Percentiles rank a stretch among this genome's conserved stretches.
Evolutionary conservation across 2,329 filamentous ascomycete genomes (phyloP).

Genomic region (Fusarium continuum): DNA sequence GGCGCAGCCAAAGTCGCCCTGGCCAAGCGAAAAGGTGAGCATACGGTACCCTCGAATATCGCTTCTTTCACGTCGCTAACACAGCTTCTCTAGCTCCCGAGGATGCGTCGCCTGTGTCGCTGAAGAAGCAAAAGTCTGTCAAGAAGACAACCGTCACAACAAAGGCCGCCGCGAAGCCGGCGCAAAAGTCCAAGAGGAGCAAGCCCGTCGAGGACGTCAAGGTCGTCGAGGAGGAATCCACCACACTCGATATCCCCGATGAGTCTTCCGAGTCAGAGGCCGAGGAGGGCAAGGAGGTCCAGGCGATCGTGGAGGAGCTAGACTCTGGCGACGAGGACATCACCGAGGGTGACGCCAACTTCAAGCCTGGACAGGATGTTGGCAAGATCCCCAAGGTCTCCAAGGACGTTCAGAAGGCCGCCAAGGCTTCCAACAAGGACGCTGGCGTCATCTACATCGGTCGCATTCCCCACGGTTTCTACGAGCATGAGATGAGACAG

Average conservation of each 20-base stretch:
- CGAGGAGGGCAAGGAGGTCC: slow-evolving; percentile 54
- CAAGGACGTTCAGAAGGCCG: slow-evolving; percentile 56
- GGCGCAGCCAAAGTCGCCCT: slow-evolving; percentile 47
- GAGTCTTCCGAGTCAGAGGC: slow-evolving; percentile 50
- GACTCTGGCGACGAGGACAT: slow-evolving; percentile 57
- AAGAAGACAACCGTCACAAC: slow-evolving; percentile 42
- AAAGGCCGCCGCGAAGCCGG: slow-evolving; percentile 48
- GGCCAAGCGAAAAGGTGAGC: slow-evolving; percentile 51
- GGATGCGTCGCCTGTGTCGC: slow-evolving; percentile 54
- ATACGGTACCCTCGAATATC: not conserved
- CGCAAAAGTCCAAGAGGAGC: slow-evolving; percentile 45
- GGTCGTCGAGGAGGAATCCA: slow-evolving; percentile 42
- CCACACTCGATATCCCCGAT: slow-evolving; percentile 46
- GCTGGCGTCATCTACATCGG: slow-evolving; percentile 90
- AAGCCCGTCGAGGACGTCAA: slow-evolving; percentile 44
- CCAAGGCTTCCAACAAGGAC: slow-evolving; percentile 57
- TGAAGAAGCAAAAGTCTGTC: slow-evolving; percentile 58
- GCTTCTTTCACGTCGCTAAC: slow-evolving; percentile 38
- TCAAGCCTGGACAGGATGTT: slow-evolving; percentile 60
- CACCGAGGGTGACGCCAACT: slow-evolving; percentile 49
- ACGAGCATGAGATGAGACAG: slow-evolving; percentile 91
- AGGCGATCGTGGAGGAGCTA: slow-evolving; percentile 55
- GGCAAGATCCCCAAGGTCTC: slow-evolving; percentile 61
- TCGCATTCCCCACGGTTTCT: slow-evolving; percentile 92
- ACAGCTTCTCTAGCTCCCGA: slow-evolving; percentile 50